Conservation (phyloP, 805 yeast species). For the Saturnispora ahearnii region DNA sequence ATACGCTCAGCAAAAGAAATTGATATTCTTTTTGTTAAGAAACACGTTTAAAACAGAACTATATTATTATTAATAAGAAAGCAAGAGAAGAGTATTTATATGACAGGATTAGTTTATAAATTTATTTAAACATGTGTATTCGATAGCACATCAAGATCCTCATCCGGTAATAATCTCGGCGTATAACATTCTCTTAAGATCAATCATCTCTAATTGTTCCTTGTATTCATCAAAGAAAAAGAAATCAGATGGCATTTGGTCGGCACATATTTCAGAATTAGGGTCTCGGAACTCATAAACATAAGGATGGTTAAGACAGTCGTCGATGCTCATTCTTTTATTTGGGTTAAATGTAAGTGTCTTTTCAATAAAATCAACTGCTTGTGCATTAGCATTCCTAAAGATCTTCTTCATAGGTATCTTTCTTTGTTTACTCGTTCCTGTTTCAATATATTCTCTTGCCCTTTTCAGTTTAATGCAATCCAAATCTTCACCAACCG, state of each 20-base stretch:
- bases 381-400: slow-evolving; percentile 40
- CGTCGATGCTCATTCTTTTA: slow-evolving; percentile 71
- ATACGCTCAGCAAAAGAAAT: too few relatives aligned
- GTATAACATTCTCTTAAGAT: slow-evolving; percentile 43
- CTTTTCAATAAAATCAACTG: slow-evolving; percentile 55
- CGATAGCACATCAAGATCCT: background rate
- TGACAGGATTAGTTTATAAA: background rate
- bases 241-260: slow-evolving; percentile 45
- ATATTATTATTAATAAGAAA: too few relatives aligned
- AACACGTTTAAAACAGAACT: too few relatives aligned
- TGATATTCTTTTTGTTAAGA: too few relatives aligned
- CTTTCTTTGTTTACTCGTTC: slow-evolving; percentile 37
- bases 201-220: slow-evolving; percentile 40
- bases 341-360: slow-evolving; percentile 76
- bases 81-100: background rate
- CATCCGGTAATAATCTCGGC: slow-evolving; percentile 38
- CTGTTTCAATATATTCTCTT: slow-evolving; percentile 60
- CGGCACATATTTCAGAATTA: slow-evolving; percentile 56
- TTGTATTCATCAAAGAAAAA: slow-evolving; percentile 47
- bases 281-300: slow-evolving; percentile 59
- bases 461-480: slow-evolving; percentile 69
- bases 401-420: slow-evolving; percentile 44
- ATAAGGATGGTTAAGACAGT: slow-evolving; percentile 78
- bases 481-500: slow-evolving; percentile 62
- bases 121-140: background rate